phyloP scores from a whole-genome alignment of 2,329 filamentous ascomycete genomes.

The Fusarium poae region DNA sequence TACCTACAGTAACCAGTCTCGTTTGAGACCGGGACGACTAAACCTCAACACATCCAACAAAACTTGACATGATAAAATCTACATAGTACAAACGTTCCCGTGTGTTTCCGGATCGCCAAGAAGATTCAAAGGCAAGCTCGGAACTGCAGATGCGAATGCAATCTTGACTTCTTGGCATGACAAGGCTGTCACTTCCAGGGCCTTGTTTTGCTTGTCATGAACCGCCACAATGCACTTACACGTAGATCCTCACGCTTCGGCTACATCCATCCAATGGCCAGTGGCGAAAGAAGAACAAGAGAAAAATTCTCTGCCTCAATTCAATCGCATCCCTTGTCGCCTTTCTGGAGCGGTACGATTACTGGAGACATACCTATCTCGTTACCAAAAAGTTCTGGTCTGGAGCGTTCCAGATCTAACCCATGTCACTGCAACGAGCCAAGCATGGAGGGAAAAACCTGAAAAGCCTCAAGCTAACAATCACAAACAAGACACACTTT shows the following conservation, averaged over 20 bases:
- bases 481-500: constrained; percentile 8
- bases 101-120: constrained; percentile 20
- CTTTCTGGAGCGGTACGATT: constrained; percentile 13
- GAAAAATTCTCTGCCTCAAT: constrained; percentile 24
- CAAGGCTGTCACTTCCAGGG: constrained; percentile 14
- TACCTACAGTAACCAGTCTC: neutral
- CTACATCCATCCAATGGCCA: constrained; percentile 6
- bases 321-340: constrained; percentile 8
- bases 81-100: constrained; percentile 13
- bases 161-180: constrained; percentile 11
- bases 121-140: constrained; percentile 11
- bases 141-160: constrained; percentile 29
- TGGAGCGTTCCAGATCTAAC: constrained; percentile 42
- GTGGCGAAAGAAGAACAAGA: constrained; percentile 5
- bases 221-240: constrained; percentile 24
- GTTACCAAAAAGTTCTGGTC: constrained; percentile 23
- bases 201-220: constrained; percentile 27
- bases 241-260: constrained; percentile 6
- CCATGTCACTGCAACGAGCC: constrained; percentile 27
- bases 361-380: constrained; percentile 3
- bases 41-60: neutral
- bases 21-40: neutral
- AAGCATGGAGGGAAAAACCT: constrained; percentile 18
- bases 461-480: constrained; percentile 31
- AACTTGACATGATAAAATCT: neutral